phyloP scores from a whole-genome alignment of 176 grass and related monocot species.

The Melocanna baccifera region DNA sequence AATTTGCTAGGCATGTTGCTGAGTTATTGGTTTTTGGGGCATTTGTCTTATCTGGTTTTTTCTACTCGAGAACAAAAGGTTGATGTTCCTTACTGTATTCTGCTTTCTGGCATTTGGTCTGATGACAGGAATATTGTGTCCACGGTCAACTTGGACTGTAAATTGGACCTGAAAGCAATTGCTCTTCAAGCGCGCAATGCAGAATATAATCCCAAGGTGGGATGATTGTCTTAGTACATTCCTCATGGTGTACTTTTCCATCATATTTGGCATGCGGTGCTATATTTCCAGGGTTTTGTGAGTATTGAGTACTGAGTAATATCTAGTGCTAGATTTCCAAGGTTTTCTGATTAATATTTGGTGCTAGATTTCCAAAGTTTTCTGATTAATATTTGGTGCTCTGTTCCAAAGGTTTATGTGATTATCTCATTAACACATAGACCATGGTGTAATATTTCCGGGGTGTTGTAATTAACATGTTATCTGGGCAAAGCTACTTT shows the following conservation, averaged over 20 bases:
- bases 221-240: background rate
- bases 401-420: background rate
- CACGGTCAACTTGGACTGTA: constrained; percentile 82
- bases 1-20: background rate
- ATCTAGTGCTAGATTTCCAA: background rate
- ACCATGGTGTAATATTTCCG: background rate
- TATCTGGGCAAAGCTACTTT: background rate
- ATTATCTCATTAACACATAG: background rate
- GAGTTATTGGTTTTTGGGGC: background rate
- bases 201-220: constrained; percentile 82
- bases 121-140: constrained; percentile 72
- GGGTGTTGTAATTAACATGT: background rate
- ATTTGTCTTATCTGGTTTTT: background rate
- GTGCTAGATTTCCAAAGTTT: background rate
- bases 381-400: background rate
- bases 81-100: background rate
- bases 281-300: background rate
- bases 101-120: background rate
- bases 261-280: background rate
- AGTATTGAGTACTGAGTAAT: background rate
- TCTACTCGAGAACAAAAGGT: background rate
- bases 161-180: constrained; percentile 81
- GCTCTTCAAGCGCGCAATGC: constrained; percentile 82
- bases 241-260: background rate
- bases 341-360: background rate